Percentiles rank a stretch among this genome's conserved stretches.
phyloP scores from a whole-genome alignment of 164 flowering plant species.

The Cinnamomum chago region DNA sequence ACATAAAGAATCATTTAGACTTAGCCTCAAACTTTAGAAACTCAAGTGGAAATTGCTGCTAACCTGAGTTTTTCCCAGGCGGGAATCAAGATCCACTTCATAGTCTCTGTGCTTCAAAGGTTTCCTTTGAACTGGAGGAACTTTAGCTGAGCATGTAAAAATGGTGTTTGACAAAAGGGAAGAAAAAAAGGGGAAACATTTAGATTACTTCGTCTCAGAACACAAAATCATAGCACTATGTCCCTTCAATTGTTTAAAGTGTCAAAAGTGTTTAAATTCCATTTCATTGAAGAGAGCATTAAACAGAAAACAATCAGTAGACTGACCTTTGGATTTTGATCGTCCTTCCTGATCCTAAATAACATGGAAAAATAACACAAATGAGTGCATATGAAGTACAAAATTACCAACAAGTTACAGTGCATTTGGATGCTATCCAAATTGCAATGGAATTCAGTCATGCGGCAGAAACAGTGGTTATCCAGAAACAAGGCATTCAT shows the following conservation, averaged over 20 bases:
- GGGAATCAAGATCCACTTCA: constrained; percentile 93
- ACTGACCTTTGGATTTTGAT: constrained; percentile 54
- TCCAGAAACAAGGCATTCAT: background rate
- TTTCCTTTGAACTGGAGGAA: constrained; percentile 87
- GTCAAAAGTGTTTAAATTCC: background rate
- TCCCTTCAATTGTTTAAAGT: background rate
- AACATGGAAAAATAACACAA: background rate
- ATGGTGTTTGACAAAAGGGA: background rate
- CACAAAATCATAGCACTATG: background rate
- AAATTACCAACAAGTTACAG: background rate
- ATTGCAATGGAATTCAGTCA: too few relatives aligned
- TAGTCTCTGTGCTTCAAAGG: constrained; percentile 97
- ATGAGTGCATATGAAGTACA: background rate
- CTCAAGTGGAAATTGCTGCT: background rate
- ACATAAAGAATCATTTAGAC: background rate
- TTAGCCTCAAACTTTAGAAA: background rate
- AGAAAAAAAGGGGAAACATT: background rate
- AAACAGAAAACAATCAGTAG: background rate
- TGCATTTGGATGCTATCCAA: background rate
- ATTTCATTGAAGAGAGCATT: background rate
- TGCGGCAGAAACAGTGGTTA: background rate
- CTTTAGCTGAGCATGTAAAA: constrained; percentile 59
- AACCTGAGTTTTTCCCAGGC: constrained; percentile 98
- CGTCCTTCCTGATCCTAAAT: constrained; percentile 42
- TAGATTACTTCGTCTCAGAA: background rate